A percentile compares a stretch with the other conserved stretches of the same genome.
phyloP scores from a whole-genome alignment of 2,329 filamentous ascomycete species.

The Metarhizium rileyi region DNA sequence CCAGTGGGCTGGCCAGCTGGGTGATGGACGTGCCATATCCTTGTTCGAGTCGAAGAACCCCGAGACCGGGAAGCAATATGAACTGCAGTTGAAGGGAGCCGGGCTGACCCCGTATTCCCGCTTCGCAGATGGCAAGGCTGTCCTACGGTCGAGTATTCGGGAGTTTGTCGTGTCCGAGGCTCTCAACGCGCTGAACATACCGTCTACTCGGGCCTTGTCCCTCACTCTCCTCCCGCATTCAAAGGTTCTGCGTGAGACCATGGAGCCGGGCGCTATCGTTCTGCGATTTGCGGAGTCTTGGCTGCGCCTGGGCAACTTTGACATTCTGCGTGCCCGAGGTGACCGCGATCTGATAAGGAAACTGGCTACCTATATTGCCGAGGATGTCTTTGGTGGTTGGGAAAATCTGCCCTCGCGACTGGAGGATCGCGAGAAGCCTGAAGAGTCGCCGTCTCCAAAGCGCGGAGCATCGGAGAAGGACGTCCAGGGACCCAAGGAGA shows the following conservation, averaged over 20 bases:
- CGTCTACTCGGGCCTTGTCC: conserved; percentile 76
- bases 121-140: conserved; percentile 92
- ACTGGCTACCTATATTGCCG: conserved; percentile 73
- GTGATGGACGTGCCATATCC: conserved; percentile 88
- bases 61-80: conserved; percentile 61
- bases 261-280: conserved; percentile 89
- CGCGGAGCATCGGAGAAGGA: conserved; percentile 45
- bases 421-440: conserved; percentile 39
- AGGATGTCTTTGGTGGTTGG: conserved; percentile 84
- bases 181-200: conserved; percentile 75
- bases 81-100: conserved; percentile 90
- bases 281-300: conserved; percentile 84
- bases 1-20: conserved; percentile 90
- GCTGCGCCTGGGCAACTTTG: conserved; percentile 92
- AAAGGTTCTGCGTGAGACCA: conserved; percentile 65
- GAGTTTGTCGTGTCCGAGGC: conserved; percentile 91
- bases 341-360: conserved; percentile 65
- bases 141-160: conserved; percentile 82
- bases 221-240: conserved; percentile 66
- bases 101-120: conserved; percentile 90
- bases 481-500: conserved; percentile 56
- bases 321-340: conserved; percentile 73
- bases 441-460: conserved; percentile 29
- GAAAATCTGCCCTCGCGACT: conserved; percentile 61
- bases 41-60: conserved; percentile 84